These are phyloP conservation scores for Gremmenia infestans DNA, from an alignment of 2,329 filamentous ascomycete genomes.

Conservation along the genomic window DNA sequence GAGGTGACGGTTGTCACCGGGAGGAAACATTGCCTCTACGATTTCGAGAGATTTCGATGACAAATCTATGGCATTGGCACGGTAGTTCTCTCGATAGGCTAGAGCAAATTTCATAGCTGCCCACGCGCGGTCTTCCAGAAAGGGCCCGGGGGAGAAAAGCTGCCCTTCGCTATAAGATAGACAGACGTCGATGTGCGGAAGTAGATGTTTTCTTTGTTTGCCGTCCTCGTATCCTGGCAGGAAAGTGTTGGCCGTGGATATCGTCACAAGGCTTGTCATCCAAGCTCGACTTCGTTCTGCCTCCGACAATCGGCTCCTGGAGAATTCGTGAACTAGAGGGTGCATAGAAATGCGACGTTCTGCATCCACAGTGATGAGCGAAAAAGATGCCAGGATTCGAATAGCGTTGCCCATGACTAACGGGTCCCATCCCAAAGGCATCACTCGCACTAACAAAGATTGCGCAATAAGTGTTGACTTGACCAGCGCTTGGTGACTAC, in stretches of 20 bases:
- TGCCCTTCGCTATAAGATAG: background rate
- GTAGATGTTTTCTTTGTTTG: constrained; percentile 1
- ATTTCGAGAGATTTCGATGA: background rate
- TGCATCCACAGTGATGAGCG: constrained; percentile 5
- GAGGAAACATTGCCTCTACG: background rate
- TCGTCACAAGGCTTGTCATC: background rate
- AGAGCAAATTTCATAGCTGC: background rate
- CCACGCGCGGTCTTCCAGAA: background rate
- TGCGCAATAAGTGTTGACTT: too few species aligned
- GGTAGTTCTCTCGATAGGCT: background rate
- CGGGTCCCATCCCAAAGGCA: constrained; percentile 11
- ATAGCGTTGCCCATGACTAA: constrained; percentile 7
- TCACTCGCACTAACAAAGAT: background rate
- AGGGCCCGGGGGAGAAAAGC: background rate
- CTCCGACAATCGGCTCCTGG: constrained; percentile 4
- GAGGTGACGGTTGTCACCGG: background rate
- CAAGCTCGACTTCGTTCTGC: constrained; percentile 2
- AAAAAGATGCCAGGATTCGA: constrained; percentile 6
- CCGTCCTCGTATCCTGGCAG: background rate
- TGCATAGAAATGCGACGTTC: constrained; percentile 29
- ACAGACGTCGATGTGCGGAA: constrained; percentile 13
- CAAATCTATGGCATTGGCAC: background rate
- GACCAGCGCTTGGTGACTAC: too few species aligned
- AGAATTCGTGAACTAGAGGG: constrained; percentile 34
- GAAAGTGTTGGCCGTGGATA: background rate